phyloP scores from a whole-genome alignment of 495 filamentous ascomycete genomes.

The Neurospora intermedia region DNA sequence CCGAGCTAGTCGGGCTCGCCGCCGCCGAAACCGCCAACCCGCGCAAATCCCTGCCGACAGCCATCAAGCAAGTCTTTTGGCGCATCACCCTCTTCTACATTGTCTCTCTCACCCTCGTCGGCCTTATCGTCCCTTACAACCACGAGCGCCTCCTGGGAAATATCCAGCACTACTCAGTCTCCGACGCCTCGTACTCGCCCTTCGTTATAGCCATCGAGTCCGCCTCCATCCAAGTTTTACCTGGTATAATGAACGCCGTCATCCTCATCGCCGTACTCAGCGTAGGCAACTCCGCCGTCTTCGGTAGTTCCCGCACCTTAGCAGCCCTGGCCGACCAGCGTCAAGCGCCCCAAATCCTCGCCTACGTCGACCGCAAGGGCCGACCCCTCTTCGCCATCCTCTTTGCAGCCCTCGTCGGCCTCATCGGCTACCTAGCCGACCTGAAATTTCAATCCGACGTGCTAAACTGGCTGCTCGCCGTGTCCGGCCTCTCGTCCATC shows the following conservation, averaged over 20 bases:
- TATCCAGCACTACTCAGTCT: conserved; percentile 20
- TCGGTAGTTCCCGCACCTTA: conserved; percentile 77
- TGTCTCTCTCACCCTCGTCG: conserved; percentile 61
- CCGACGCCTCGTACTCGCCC: conserved; percentile 67
- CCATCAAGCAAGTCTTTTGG: conserved; percentile 94
- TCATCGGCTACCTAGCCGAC: conserved; percentile 71
- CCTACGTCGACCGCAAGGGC: conserved; percentile 75
- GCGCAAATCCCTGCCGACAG: conserved; percentile 73
- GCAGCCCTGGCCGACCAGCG: conserved; percentile 78
- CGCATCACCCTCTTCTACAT: conserved; percentile 84
- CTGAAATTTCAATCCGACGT: conserved; percentile 51
- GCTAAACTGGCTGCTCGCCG: conserved; percentile 80
- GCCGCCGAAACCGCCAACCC: conserved; percentile 83
- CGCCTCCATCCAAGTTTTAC: conserved; percentile 63
- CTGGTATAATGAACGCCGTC: conserved; percentile 81
- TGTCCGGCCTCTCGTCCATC: conserved; percentile 79
- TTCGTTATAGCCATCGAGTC: conserved; percentile 84
- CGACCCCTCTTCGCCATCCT: conserved; percentile 67
- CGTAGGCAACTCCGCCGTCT: conserved; percentile 80
- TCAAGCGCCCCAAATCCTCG: conserved; percentile 65
- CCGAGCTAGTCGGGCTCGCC: conserved; percentile 85
- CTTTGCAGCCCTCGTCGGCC: conserved; percentile 56
- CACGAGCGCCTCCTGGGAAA: conserved; percentile 49
- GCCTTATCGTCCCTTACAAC: conserved; percentile 62
- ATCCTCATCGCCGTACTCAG: conserved; percentile 82